Base-by-base conservation (phyloP, 768 basidiomycete genomes). In the Amyloporia xantha region DNA sequence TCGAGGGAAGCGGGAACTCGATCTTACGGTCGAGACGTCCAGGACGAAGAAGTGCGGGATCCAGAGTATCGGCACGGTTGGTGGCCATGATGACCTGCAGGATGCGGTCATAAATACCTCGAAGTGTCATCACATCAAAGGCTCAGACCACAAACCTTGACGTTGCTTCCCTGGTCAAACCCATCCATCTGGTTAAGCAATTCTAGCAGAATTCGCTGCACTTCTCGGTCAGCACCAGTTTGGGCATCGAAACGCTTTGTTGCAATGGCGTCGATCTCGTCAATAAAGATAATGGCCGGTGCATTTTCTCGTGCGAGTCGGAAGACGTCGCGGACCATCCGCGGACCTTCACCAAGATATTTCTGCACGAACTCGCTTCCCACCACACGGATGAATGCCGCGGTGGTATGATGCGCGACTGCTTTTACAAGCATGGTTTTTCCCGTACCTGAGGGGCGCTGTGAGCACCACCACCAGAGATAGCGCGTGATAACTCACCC, bases 251-350 rank as follows among this genome's bases (percentile, higher is more conserved):
- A 99, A 63, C 95, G 92, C 69, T 99, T 99, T 30, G 96, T 98
- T 2, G 96, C 96, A 65, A 99, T 99, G 17, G 96, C 95, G 57
- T 99, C 96, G 58, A 94, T 89, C 62, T 94, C 95, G 66, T 98
- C 96, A 62, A 99, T 98, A 73, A 99, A 99, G 68, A 99, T 98
- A 64, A 99, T 99, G 23, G 92, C 84, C 1, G 96, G 96, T 0
- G 94, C 76, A 64, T 99, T 99, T 68, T 99, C 96, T 56, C 96
- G 76, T 21, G 96, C 96, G 41, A 99, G 81, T 49, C 96, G 82
- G 77, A 99, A 99, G 47, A 99, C 96, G 64, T 99, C 96, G 62
- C 96, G 86, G 55, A 99, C 96, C 96, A 99, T 99, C 55, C 96
- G 90, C 36, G 96, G 96, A 27, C 96, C 96, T 73, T 99, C 96